A percentile compares a stretch with the other conserved stretches of the same genome.
phyloP scores from a whole-genome alignment of 225 moss, liverwort and hornwort species.

The Physcomitrellopsis africana region DNA sequence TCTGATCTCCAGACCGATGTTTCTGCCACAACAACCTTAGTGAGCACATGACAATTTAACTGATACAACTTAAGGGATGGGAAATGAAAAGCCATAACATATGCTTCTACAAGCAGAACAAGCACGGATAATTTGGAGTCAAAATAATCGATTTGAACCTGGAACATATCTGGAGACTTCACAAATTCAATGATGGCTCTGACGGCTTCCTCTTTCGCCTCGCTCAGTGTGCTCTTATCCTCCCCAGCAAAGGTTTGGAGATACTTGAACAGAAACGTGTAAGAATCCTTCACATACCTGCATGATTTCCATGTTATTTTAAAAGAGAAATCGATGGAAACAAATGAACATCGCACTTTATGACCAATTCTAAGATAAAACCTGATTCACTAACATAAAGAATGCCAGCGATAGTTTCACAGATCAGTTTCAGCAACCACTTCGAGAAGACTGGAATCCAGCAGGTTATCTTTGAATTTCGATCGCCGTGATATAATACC shows the following conservation, averaged over 20 bases:
- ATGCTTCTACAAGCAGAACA: neutral
- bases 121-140: neutral
- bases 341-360: neutral
- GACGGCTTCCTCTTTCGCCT: conserved; percentile 85
- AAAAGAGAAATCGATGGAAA: neutral
- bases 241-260: conserved; percentile 75
- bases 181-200: conserved; percentile 85
- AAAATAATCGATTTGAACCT: conserved; percentile 45
- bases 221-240: conserved; percentile 71
- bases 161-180: conserved; percentile 81
- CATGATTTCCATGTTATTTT: neutral
- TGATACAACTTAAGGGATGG: neutral
- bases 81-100: neutral
- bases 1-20: conserved; percentile 57
- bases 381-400: neutral
- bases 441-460: neutral
- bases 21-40: conserved; percentile 40
- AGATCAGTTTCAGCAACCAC: neutral
- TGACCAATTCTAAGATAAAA: neutral
- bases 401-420: neutral
- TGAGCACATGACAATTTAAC: conserved; percentile 8
- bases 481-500: neutral
- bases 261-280: conserved; percentile 74
- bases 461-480: neutral
- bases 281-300: conserved; percentile 67